These are phyloP conservation scores for Phytophthora pluvialis DNA, from an alignment of 352 stramenopile species.

Conservation along the genomic window DNA sequence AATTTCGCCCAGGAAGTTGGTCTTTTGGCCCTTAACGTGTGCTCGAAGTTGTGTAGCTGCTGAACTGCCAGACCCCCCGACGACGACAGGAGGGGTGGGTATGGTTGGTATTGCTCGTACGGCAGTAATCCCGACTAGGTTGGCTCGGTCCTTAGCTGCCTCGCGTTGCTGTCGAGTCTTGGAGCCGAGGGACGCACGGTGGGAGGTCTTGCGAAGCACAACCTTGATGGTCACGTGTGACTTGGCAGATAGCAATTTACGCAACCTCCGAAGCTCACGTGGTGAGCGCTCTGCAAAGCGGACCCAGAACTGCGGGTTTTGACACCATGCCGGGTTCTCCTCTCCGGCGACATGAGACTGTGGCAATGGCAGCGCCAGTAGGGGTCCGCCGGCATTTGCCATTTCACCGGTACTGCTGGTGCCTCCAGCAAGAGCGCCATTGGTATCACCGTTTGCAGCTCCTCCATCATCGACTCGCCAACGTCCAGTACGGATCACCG, in stretches of 20 bases:
- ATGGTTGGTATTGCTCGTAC: constrained; percentile 36
- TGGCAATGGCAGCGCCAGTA: constrained; percentile 45
- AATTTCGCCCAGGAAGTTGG: constrained; percentile 75
- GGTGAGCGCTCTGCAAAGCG: constrained; percentile 46
- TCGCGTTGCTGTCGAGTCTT: constrained; percentile 63
- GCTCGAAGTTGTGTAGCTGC: constrained; percentile 49
- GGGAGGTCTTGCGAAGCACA: constrained; percentile 72
- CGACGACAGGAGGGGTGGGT: constrained; percentile 9
- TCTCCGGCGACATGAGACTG: constrained; percentile 46
- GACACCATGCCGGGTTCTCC: constrained; percentile 76
- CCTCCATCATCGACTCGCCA: constrained; percentile 59
- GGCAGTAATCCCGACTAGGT: constrained; percentile 67
- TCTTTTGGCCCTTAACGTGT: constrained; percentile 60
- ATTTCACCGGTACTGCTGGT: constrained; percentile 56
- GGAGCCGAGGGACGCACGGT: constrained; percentile 42
- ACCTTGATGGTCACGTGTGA: constrained; percentile 74
- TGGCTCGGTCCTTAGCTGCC: constrained; percentile 61
- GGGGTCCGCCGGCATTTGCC: constrained; percentile 73
- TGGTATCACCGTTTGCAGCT: constrained; percentile 35
- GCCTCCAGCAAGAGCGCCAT: constrained; percentile 37
- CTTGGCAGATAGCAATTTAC: constrained; percentile 36
- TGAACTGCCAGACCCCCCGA: constrained; percentile 24
- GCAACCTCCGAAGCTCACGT: constrained; percentile 21
- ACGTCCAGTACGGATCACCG: constrained; percentile 66
- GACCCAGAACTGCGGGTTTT: constrained; percentile 92